Conservation (phyloP, 495 filamentous ascomycete species). For the Neurospora sp. region DNA sequence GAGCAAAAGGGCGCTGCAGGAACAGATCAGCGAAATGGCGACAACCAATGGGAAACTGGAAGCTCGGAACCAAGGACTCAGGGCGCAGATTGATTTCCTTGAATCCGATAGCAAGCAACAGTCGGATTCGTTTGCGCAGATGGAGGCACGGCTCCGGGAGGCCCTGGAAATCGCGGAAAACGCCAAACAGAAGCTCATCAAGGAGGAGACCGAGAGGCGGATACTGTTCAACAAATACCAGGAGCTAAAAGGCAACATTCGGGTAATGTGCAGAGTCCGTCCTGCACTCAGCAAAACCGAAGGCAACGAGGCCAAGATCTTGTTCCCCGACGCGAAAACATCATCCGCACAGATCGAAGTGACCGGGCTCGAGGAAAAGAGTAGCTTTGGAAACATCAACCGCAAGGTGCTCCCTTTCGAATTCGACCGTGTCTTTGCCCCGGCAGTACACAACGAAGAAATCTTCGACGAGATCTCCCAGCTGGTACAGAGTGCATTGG, state of each 20-base stretch:
- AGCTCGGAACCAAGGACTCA: constrained; percentile 59
- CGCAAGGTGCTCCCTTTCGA: constrained; percentile 75
- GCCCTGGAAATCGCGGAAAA: constrained; percentile 57
- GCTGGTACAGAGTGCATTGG: constrained; percentile 88
- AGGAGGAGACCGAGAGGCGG: constrained; percentile 81
- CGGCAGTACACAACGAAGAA: constrained; percentile 63
- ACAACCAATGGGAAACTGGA: constrained; percentile 59
- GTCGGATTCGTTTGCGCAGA: constrained; percentile 63
- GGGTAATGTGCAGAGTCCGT: constrained; percentile 95
- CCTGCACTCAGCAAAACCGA: constrained; percentile 54
- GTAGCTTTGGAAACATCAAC: constrained; percentile 62
- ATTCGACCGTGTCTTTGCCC: constrained; percentile 90
- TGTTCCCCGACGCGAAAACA: constrained; percentile 72
- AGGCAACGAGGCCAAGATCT: constrained; percentile 54
- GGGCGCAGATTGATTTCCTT: constrained; percentile 72
- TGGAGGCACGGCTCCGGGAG: constrained; percentile 68
- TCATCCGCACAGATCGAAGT: constrained; percentile 71
- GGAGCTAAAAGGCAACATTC: constrained; percentile 98
- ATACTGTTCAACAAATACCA: constrained; percentile 97
- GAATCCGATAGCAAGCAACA: constrained; percentile 82
- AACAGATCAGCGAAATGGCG: constrained; percentile 53
- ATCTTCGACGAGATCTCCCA: constrained; percentile 97
- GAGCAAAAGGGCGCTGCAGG: constrained; percentile 16
- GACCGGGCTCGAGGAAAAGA: constrained; percentile 72
- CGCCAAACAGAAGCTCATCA: constrained; percentile 73